Evolutionary conservation across 2,329 filamentous ascomycete genomes (phyloP), one percentile per base, ranked within the genome.

Genomic region (Epichloe scottii): DNA sequence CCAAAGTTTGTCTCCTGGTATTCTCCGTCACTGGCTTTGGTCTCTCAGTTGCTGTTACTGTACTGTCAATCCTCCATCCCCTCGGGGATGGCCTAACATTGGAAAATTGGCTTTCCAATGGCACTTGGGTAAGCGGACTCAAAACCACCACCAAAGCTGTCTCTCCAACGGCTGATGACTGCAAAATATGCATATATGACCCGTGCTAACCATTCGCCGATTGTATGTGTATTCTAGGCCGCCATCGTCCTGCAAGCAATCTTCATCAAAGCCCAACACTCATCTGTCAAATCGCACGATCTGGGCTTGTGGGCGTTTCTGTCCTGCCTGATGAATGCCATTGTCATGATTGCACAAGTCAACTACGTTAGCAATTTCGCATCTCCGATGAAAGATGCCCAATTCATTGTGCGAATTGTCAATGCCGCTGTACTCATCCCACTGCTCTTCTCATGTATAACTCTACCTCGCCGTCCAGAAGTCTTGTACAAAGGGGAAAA

Each of bases 391-490:
- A 67, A 59, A 55, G 66, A 61, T 58, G 62, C 77, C 30, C 62
- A 66, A 1, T 66, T 82, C 14, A 72, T 63, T 43, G 60, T 69
- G 26, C 66, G 79, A 35, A 61, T 72, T 1, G 63, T 68, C 2
- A 77, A 81, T 51, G 60, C 79, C 19, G 64, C 62, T 8, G 61
- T 70, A 11, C 63, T 69, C 14, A 33, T 79, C n/a, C 59, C 66
- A n/a, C 65, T 79, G 17, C 65, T 68, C 14, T 55, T 77, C 43
- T 66, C 71, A 15, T 75, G 75, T 55, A 55, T 84, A 12, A 71
- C 74, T 1, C 68, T 89, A 14, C 84, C 83, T 4, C 76, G 86
- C 42, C 75, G 86, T 11, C 86, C 86, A 3, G 72, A 82, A 49
- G 80, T 89, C 17, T 87, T 74, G 59, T 70, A 74, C 58, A 55